These are phyloP conservation scores for Chrysopogon serrulatus DNA, from an alignment of 176 grass and related monocot species.

Conservation along the genomic window DNA sequence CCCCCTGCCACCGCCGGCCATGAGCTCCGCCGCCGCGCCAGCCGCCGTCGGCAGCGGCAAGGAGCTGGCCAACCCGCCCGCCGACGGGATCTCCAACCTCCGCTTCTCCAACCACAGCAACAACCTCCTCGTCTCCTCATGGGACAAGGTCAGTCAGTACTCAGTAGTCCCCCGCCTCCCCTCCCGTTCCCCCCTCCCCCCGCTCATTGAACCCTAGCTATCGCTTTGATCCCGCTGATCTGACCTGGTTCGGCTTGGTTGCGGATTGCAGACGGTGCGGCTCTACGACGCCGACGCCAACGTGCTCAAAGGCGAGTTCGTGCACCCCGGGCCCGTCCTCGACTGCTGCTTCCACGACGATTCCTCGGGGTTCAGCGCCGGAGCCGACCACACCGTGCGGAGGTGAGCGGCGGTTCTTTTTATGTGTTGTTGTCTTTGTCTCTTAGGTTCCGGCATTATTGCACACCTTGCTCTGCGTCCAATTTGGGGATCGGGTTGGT, in stretches of 20 bases:
- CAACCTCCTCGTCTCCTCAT: conserved; percentile 92
- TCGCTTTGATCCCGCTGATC: conserved; percentile 11
- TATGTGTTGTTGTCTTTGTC: neutral
- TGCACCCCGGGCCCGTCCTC: conserved; percentile 69
- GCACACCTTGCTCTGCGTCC: neutral
- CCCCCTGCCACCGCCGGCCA: neutral
- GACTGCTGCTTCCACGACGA: conserved; percentile 99
- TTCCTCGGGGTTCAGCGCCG: conserved; percentile 81
- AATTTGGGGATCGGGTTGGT: neutral
- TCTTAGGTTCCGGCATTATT: neutral
- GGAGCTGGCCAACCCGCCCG: conserved; percentile 66
- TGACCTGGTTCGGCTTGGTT: neutral
- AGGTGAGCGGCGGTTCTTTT: conserved; percentile 39
- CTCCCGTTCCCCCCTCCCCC: neutral
- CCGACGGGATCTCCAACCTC: conserved; percentile 91
- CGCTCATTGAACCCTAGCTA: conserved; percentile 51
- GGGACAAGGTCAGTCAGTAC: conserved; percentile 67
- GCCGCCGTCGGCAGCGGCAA: conserved; percentile 43
- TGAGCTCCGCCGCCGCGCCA: conserved; percentile 28
- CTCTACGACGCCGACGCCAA: conserved; percentile 79
- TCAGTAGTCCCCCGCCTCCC: no score
- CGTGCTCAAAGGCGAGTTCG: conserved; percentile 81
- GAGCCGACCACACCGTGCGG: conserved; percentile 72
- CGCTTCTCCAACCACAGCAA: conserved; percentile 99
- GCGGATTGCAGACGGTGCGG: conserved; percentile 57